phyloP scores from a whole-genome alignment of 805 yeast species.

The Candida ipomoeae region DNA sequence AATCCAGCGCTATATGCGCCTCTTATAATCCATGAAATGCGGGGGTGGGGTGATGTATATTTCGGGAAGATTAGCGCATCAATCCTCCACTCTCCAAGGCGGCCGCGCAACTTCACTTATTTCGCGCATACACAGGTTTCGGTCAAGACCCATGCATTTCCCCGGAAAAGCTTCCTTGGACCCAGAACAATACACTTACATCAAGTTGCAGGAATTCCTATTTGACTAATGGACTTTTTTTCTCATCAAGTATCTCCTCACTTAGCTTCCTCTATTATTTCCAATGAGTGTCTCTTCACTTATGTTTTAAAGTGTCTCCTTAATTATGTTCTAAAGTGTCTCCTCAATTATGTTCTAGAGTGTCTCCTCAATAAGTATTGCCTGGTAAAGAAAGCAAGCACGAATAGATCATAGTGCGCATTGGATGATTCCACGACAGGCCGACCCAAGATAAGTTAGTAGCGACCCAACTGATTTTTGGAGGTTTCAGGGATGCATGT shows the following conservation, averaged over 20 bases:
- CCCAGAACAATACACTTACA: too few relatives aligned
- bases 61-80: slow-evolving; percentile 6
- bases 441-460: neutral
- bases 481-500: too few relatives aligned
- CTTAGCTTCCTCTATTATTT: too few relatives aligned
- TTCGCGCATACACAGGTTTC: neutral
- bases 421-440: neutral
- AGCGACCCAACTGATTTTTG: too few relatives aligned
- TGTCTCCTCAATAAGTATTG: neutral
- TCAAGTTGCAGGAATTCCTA: too few relatives aligned
- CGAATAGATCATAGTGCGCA: neutral
- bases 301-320: too few relatives aligned
- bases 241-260: too few relatives aligned
- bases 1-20: neutral
- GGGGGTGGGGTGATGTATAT: slow-evolving; percentile 6
- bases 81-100: neutral
- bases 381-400: neutral
- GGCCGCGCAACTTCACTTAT: neutral
- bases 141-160: neutral
- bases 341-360: too few relatives aligned
- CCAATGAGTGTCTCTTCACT: too few relatives aligned
- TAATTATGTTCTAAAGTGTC: too few relatives aligned
- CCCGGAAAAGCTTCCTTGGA: neutral
- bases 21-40: slow-evolving; percentile 3
- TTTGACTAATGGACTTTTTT: too few relatives aligned